A percentile compares a stretch with the other conserved stretches of the same genome.
These are phyloP conservation scores for Colletotrichum filicis DNA, from an alignment of 2,329 filamentous ascomycete genomes.

Conservation along the genomic window DNA sequence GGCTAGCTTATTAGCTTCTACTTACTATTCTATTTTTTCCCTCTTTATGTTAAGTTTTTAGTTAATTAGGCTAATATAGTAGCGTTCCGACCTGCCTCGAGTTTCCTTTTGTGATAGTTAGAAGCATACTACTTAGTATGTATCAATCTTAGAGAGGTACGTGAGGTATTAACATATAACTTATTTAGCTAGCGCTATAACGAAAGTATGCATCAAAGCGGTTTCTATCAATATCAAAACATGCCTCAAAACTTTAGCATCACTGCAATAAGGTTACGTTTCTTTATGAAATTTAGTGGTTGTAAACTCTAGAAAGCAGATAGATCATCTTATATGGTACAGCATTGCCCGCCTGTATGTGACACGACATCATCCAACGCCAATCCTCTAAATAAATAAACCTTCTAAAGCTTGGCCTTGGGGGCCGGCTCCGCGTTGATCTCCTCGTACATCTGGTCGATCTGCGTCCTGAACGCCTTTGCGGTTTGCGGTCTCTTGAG, in stretches of 20 bases:
- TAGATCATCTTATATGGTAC: slow-evolving; percentile 25
- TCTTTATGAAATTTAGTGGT: background rate
- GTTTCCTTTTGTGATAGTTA: no score
- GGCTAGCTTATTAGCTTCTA: no score
- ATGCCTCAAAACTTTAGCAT: background rate
- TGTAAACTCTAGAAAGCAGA: slow-evolving; percentile 10
- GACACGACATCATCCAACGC: slow-evolving; percentile 19
- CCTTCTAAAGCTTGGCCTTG: slow-evolving; percentile 57
- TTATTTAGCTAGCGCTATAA: background rate
- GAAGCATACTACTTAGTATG: no score
- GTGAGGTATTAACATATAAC: no score
- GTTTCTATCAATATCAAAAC: background rate
- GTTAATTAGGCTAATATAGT: no score
- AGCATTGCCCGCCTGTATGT: slow-evolving; percentile 13
- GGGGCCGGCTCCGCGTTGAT: slow-evolving; percentile 52
- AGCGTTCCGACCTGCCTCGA: no score
- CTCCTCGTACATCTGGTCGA: slow-evolving; percentile 68
- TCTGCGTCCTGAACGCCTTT: slow-evolving; percentile 62
- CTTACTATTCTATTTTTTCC: no score
- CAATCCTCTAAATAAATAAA: background rate
- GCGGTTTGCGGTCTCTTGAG: slow-evolving; percentile 68
- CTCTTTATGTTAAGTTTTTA: no score
- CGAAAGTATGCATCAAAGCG: background rate
- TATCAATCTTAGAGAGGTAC: no score
- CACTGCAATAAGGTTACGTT: background rate